These are phyloP conservation scores for Helianthus annuus DNA, from an alignment of 129 eudicot species.

Conservation along the genomic window DNA sequence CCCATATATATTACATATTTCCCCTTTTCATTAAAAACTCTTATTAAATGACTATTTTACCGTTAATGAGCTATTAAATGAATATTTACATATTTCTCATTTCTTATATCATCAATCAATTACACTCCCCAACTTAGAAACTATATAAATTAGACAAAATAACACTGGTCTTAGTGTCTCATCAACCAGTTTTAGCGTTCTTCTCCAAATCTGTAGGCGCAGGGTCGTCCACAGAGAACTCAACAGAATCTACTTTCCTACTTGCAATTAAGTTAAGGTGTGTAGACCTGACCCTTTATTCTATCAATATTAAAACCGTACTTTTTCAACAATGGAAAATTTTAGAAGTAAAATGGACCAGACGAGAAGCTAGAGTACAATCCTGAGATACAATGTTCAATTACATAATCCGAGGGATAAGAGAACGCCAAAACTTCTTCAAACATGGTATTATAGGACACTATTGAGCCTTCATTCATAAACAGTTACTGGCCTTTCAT, in stretches of 20 bases:
- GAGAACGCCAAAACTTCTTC: neutral
- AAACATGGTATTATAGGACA: neutral
- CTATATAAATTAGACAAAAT: too few relatives aligned
- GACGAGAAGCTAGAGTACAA: neutral
- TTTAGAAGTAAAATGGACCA: neutral
- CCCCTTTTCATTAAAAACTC: too few relatives aligned
- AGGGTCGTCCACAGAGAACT: slow-evolving; percentile 31
- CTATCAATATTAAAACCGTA: neutral
- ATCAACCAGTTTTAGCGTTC: too few relatives aligned
- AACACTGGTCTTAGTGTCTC: too few relatives aligned
- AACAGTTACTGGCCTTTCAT: too few relatives aligned
- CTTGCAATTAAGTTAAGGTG: slow-evolving; percentile 17
- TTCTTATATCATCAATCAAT: too few relatives aligned
- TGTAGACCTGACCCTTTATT: neutral
- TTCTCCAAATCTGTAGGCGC: slow-evolving; percentile 30
- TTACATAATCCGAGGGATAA: neutral
- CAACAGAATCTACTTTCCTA: slow-evolving; percentile 51
- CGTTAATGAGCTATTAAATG: too few relatives aligned
- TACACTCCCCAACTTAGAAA: too few relatives aligned
- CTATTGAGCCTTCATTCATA: neutral
- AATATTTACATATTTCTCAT: too few relatives aligned
- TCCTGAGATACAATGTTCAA: neutral
- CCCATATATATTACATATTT: too few relatives aligned
- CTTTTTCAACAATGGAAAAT: too few relatives aligned
- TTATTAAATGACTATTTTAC: too few relatives aligned